These are phyloP conservation scores for Neospora caninum DNA, from an alignment of 169 alveolate genomes.

Conservation along the genomic window DNA sequence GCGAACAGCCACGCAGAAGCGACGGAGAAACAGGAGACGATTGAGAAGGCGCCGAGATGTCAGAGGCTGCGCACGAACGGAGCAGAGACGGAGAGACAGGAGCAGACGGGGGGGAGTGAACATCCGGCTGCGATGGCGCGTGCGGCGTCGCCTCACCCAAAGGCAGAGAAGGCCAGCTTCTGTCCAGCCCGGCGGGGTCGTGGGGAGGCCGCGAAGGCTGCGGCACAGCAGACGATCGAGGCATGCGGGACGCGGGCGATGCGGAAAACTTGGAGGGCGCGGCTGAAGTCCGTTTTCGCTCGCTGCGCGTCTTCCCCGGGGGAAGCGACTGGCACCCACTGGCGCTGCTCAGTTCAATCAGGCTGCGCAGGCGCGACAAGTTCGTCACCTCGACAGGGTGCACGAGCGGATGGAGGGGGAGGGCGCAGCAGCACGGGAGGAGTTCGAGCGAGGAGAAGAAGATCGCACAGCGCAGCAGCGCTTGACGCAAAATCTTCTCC, in stretches of 20 bases:
- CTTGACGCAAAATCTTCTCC: conserved; percentile 1
- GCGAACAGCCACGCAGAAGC: not conserved
- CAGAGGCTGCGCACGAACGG: not conserved
- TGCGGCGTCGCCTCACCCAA: too few relatives aligned
- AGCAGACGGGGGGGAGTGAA: not conserved
- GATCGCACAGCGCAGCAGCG: conserved; percentile 51
- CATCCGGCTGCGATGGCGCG: not conserved
- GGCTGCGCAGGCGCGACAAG: conserved; percentile 11
- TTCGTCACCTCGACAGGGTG: conserved; percentile 30
- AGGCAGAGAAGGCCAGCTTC: too few relatives aligned
- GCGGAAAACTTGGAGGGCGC: not conserved
- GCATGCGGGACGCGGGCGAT: too few relatives aligned
- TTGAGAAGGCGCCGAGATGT: not conserved
- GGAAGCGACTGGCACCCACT: conserved; percentile 21
- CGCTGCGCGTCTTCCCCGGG: not conserved
- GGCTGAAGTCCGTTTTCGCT: not conserved
- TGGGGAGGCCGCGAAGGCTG: too few relatives aligned
- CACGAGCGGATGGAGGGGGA: conserved; percentile 38
- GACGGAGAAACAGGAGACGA: not conserved
- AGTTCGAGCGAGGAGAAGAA: conserved; percentile 45
- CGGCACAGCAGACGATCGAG: too few relatives aligned
- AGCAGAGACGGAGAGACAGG: not conserved
- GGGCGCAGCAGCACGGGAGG: conserved; percentile 43
- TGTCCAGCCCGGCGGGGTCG: too few relatives aligned
- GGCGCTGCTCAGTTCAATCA: conserved; percentile 51